phyloP scores from a whole-genome alignment of 2,329 filamentous ascomycete species.

The Davidsoniella eucalypti region DNA sequence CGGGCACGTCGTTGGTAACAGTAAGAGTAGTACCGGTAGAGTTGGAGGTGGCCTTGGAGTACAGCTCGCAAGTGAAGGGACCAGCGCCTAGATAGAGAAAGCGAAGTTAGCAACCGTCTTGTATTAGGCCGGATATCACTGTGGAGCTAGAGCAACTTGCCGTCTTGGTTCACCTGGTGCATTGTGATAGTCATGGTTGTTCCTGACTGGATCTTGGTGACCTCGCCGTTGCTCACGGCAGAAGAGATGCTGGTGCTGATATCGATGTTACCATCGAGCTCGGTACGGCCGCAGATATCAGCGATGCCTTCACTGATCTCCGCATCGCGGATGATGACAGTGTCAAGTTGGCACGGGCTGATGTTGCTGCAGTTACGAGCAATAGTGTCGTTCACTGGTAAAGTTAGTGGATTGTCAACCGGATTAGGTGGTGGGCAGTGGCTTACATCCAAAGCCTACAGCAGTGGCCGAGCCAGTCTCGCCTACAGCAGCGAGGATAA shows the following conservation, averaged over 20 bases:
- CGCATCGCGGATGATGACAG: conserved; percentile 44
- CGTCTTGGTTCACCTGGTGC: conserved; percentile 36
- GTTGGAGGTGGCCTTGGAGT: conserved; percentile 29
- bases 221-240: conserved; percentile 25
- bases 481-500: conserved; percentile 31
- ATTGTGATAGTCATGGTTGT: conserved; percentile 28
- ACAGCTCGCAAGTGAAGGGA: conserved; percentile 33
- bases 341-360: conserved; percentile 50
- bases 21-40: conserved; percentile 27
- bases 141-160: conserved; percentile 34
- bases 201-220: conserved; percentile 34
- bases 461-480: conserved; percentile 24
- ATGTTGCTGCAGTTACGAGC: conserved; percentile 47
- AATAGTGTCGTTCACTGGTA: conserved; percentile 32
- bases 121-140: conserved; percentile 22
- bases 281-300: conserved; percentile 46
- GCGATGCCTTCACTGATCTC: conserved; percentile 35
- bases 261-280: conserved; percentile 44
- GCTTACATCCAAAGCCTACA: conserved; percentile 30
- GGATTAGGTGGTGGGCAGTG: background rate
- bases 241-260: conserved; percentile 38
- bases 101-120: too few species aligned
- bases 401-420: background rate
- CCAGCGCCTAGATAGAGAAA: conserved; percentile 25
- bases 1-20: conserved; percentile 43